Conservation (phyloP, 148 eudicot genomes). For the Euryodendron excelsum region DNA sequence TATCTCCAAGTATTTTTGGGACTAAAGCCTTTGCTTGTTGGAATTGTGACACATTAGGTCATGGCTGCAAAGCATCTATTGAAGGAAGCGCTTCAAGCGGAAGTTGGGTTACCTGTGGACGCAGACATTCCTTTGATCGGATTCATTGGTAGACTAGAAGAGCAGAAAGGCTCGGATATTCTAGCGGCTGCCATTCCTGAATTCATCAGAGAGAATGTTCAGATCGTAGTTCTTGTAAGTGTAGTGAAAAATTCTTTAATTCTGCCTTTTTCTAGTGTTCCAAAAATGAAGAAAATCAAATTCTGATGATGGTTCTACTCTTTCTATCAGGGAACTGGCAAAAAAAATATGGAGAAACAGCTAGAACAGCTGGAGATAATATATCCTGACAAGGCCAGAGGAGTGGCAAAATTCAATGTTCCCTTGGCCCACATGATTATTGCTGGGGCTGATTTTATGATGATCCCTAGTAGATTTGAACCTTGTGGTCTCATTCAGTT, state of each 20-base stretch:
- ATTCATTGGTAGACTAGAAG: constrained; percentile 95
- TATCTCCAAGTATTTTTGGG: not conserved
- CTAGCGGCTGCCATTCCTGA: constrained; percentile 71
- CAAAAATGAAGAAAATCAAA: not conserved
- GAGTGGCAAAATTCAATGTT: constrained; percentile 82
- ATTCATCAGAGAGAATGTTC: constrained; percentile 65
- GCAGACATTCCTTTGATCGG: constrained; percentile 76
- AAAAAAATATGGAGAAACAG: constrained; percentile 75
- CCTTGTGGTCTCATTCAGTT: constrained; percentile 98
- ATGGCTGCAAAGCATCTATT: constrained; percentile 67
- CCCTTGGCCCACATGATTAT: constrained; percentile 85
- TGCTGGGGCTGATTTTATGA: constrained; percentile 82
- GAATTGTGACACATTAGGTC: constrained; percentile 42
- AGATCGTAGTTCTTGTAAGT: constrained; percentile 82
- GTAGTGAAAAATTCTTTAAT: not conserved
- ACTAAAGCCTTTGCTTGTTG: not conserved
- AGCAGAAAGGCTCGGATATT: constrained; percentile 96
- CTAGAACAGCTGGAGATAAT: constrained; percentile 63
- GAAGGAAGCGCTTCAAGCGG: constrained; percentile 93
- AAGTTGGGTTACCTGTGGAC: constrained; percentile 81
- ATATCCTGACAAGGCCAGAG: constrained; percentile 80
- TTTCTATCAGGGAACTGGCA: constrained; percentile 80
- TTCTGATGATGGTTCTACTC: not conserved
- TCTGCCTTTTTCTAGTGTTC: not conserved
- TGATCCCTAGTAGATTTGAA: constrained; percentile 93